Base-by-base conservation (phyloP, 2,329 filamentous ascomycete genomes). In the Helminthosporium solani region DNA sequence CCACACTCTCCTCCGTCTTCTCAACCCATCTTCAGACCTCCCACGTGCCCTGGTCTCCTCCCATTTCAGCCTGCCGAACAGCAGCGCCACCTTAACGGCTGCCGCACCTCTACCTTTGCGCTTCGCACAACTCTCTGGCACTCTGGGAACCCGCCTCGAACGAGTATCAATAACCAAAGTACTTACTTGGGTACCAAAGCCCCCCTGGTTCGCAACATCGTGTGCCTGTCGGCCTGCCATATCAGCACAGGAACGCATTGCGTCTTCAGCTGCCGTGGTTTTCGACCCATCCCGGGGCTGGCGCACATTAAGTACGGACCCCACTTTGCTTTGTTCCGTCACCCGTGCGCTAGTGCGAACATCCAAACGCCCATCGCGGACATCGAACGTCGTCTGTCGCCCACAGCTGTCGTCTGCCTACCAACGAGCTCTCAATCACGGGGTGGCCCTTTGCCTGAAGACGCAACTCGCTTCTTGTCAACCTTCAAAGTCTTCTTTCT, bases 11-110 rank as follows among this genome's bases (percentile, higher is more conserved):
- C 2, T 44, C 43, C 23, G 12, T 30, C 27, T 47, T 27, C 42
- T 31, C 40, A 5, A 20, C 41, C 20, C 43, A n/a, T 44, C 33
- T 12, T 44, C 28, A 18, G 23, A 23, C 43, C 33, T 44, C 57
- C 60, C 57, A 61, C 58, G 60, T 63, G 57, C 47, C 53, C 31
- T 19, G 31, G 40, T 31, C 57, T 44, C 46, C 34, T 33, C 57
- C 45, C 46, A 33, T 45, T 39, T 49, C n/a, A n/a, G n/a, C n/a
- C n/a, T n/a, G n/a, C 52, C 52, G 46, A 56, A 45, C 51, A 33
- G 45, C 58, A 59, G 55, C 63, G 63, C 66, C 65, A 68, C 65
- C 61, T 67, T 59, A 57, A 68, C 62, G 52, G 58, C 47, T 49
- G 28, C 28, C 28, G 28, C 28, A 31, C 40, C 40, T 31, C 7